These are phyloP conservation scores for Sporobolus alterniflorus DNA, from an alignment of 202 grass and related monocot genomes.

Conservation along the genomic window DNA sequence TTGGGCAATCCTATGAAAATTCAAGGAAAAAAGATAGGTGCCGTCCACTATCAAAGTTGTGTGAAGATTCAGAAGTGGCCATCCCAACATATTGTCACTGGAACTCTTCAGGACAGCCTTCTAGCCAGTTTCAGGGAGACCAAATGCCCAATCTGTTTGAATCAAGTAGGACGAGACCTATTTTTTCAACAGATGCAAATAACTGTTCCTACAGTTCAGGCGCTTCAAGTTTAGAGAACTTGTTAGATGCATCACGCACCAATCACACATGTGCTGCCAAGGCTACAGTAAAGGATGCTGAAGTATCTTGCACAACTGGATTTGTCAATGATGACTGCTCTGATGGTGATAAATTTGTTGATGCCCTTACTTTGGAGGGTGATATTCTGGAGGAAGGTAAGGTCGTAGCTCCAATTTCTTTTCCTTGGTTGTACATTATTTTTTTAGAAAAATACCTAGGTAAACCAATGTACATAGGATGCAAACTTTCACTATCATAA, in stretches of 20 bases:
- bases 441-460: background rate
- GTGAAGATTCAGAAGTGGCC: conserved; percentile 65
- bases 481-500: background rate
- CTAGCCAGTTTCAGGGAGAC: conserved; percentile 34
- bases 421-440: background rate
- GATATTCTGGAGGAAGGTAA: conserved; percentile 71
- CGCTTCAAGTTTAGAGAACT: conserved; percentile 64
- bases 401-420: conserved; percentile 13
- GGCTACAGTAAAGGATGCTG: conserved; percentile 43
- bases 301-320: conserved; percentile 37
- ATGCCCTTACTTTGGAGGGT: conserved; percentile 48
- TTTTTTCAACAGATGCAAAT: conserved; percentile 44
- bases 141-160: conserved; percentile 35
- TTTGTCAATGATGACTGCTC: conserved; percentile 61
- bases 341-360: conserved; percentile 67
- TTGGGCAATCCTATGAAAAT: conserved; percentile 81
- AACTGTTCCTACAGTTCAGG: conserved; percentile 70
- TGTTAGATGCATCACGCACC: conserved; percentile 54
- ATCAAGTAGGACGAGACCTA: conserved; percentile 40
- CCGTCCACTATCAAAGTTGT: conserved; percentile 64
- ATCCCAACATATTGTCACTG: conserved; percentile 74
- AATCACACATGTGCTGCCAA: conserved; percentile 44
- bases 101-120: conserved; percentile 52
- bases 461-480: conserved; percentile 11
- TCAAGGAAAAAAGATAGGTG: conserved; percentile 77